Evolutionary conservation across 768 basidiomycete genomes (phyloP).

Genomic region (Phylloporus scabripes): DNA sequence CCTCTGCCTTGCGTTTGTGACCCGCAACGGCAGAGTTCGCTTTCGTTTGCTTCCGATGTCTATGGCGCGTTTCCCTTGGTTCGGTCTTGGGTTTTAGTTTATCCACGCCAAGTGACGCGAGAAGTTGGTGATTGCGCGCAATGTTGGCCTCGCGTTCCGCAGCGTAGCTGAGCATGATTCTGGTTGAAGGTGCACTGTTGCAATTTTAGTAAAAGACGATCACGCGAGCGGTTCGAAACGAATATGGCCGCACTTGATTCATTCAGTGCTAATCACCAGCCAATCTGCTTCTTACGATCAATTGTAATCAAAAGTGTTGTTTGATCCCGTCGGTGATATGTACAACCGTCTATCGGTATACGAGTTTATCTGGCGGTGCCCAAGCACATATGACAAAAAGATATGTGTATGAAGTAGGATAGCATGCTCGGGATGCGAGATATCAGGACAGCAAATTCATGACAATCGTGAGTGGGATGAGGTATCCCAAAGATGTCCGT

Average conservation of each 20-base stretch:
- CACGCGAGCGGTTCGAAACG: not conserved
- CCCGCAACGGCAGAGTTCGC: not conserved
- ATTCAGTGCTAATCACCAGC: not conserved
- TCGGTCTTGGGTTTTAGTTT: conserved; percentile 40
- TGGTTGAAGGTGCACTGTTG: not conserved
- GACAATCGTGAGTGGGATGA: conserved; percentile 16
- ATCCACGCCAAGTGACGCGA: conserved; percentile 40
- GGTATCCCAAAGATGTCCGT: conserved; percentile 1
- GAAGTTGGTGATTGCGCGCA: conserved; percentile 38
- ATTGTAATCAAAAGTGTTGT: too few species aligned
- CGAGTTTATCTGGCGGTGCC: too few species aligned
- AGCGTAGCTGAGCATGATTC: conserved; percentile 26
- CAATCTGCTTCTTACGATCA: not conserved
- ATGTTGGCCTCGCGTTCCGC: conserved; percentile 34
- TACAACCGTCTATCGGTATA: conserved; percentile 11
- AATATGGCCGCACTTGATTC: too few species aligned
- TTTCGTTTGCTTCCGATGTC: conserved; percentile 2
- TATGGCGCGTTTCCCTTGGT: conserved; percentile 37
- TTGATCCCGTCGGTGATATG: too few species aligned
- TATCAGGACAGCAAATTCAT: conserved; percentile 22
- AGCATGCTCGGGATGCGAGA: conserved; percentile 21
- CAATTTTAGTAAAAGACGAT: not conserved
- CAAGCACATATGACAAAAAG: not conserved
- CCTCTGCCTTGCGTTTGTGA: conserved; percentile 41
- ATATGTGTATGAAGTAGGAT: conserved; percentile 4